Conservation (phyloP, 2,329 filamentous ascomycete genomes). For the Trichophyton schoenleinii region DNA sequence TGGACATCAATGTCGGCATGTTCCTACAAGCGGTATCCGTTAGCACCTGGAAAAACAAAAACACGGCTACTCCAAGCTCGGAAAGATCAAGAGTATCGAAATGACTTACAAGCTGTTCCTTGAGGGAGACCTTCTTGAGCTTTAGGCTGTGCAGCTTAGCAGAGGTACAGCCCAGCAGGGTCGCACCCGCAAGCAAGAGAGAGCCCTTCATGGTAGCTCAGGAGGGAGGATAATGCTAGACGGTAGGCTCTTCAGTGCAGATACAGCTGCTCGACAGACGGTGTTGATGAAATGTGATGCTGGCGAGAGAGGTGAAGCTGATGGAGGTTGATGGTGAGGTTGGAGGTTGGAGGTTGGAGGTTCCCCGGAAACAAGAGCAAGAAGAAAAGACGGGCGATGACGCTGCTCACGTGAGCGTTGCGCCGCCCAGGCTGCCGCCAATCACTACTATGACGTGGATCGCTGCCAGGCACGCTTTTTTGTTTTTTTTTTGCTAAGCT, state of each 20-base stretch:
- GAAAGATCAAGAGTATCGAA: background rate
- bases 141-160: slow-evolving; percentile 91
- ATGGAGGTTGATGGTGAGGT: background rate
- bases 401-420: background rate
- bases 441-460: background rate
- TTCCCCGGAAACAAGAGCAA: background rate
- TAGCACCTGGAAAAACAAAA: background rate
- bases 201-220: slow-evolving; percentile 63
- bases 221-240: background rate
- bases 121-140: slow-evolving; percentile 88
- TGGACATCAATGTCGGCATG: slow-evolving; percentile 69
- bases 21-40: slow-evolving; percentile 40
- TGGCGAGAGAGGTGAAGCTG: background rate
- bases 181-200: slow-evolving; percentile 62
- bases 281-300: background rate
- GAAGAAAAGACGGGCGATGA: background rate
- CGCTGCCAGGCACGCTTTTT: background rate
- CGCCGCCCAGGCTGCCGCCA: background rate
- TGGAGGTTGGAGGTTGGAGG: background rate
- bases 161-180: slow-evolving; percentile 69
- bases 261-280: background rate
- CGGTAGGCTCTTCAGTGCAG: background rate
- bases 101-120: slow-evolving; percentile 76
- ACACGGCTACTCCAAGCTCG: background rate
- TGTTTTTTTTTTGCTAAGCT: no score